Conservation (phyloP, 2,329 filamentous ascomycete genomes). For the Hypoxylon sp. region DNA sequence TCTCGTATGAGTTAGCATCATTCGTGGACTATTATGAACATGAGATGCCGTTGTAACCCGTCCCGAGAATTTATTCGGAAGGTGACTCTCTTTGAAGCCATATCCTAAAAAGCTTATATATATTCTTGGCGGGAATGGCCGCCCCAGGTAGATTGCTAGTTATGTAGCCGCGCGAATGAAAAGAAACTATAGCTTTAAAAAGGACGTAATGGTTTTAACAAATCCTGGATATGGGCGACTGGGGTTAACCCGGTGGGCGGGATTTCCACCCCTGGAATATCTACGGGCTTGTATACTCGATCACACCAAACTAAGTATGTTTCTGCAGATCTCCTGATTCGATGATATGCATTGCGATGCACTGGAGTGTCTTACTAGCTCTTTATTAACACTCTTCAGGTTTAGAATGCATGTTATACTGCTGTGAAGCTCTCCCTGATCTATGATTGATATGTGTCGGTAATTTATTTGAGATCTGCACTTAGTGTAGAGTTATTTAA, state of each 20-base stretch:
- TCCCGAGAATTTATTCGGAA: neutral
- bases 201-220: constrained; percentile 9
- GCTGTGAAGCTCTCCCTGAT: neutral
- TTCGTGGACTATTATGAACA: neutral
- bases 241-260: constrained; percentile 25
- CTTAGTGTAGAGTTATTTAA: neutral
- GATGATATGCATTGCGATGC: neutral
- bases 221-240: constrained; percentile 1
- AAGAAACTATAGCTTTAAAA: neutral
- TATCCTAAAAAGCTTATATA: constrained; percentile 19
- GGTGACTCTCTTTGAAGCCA: neutral
- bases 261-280: constrained; percentile 3
- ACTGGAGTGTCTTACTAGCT: neutral
- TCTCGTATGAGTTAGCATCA: neutral
- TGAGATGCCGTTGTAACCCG: constrained; percentile 7
- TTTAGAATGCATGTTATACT: neutral
- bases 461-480: neutral
- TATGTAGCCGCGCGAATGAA: constrained; percentile 8
- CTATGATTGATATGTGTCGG: neutral
- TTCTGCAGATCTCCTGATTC: constrained; percentile 6
- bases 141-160: constrained; percentile 19
- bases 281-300: neutral
- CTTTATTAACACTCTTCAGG: neutral
- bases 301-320: neutral
- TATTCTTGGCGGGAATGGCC: constrained; percentile 2